These are phyloP conservation scores for Globisporangium abappressorium DNA, from an alignment of 352 stramenopile genomes.

Conservation along the genomic window DNA sequence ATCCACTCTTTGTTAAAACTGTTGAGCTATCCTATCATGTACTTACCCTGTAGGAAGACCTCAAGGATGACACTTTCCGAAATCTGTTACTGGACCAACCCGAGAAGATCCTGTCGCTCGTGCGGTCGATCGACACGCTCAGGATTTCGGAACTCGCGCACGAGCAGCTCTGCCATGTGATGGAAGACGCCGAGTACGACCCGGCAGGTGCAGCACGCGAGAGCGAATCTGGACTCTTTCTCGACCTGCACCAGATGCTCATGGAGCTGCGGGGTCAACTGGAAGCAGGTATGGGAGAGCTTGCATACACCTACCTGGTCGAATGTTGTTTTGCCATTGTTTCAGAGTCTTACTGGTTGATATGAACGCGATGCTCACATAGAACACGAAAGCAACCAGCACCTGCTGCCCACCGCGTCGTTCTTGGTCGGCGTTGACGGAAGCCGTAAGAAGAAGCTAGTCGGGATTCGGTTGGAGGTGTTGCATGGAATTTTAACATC, in stretches of 20 bases:
- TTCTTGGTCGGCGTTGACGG: slow-evolving; percentile 62
- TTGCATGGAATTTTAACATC: neutral
- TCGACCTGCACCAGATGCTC: slow-evolving; percentile 48
- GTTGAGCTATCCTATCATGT: neutral
- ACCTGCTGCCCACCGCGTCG: slow-evolving; percentile 38
- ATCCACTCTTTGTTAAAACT: slow-evolving; percentile 5
- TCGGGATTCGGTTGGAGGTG: neutral
- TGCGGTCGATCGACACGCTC: slow-evolving; percentile 24
- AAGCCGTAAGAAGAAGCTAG: slow-evolving; percentile 42
- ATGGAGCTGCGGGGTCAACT: slow-evolving; percentile 32
- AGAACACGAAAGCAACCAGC: slow-evolving; percentile 41
- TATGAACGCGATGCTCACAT: neutral
- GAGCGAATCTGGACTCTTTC: slow-evolving; percentile 61
- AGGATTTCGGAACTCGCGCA: slow-evolving; percentile 33
- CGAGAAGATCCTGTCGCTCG: slow-evolving; percentile 31
- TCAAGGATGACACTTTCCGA: slow-evolving; percentile 47
- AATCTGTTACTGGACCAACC: slow-evolving; percentile 38
- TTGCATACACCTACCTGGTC: neutral
- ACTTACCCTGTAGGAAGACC: slow-evolving; percentile 16
- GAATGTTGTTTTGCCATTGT: neutral
- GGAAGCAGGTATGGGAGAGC: slow-evolving; percentile 18
- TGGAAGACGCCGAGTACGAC: slow-evolving; percentile 57
- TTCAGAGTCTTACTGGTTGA: neutral
- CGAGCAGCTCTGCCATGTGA: slow-evolving; percentile 44
- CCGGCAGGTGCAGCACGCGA: slow-evolving; percentile 45